These are phyloP conservation scores for Echinosophora koreensis DNA, from an alignment of 306 rosid species.

Conservation along the genomic window DNA sequence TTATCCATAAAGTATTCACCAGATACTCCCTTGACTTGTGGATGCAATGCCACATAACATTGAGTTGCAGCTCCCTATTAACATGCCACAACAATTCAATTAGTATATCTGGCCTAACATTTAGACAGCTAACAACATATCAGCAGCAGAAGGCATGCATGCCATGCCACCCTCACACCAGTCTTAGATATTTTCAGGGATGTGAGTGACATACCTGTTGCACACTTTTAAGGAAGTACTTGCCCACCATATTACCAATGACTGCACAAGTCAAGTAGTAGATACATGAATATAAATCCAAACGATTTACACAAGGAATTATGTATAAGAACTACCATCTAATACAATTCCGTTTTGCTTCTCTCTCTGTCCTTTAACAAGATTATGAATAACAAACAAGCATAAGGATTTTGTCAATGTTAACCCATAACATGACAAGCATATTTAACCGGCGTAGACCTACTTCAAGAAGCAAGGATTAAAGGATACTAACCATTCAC, in stretches of 20 bases:
- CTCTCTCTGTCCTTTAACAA: slow-evolving; percentile 7
- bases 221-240: slow-evolving; percentile 64
- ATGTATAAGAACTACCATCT: slow-evolving; percentile 21
- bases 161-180: background rate
- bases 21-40: slow-evolving; percentile 67
- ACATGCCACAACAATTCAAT: slow-evolving; percentile 43
- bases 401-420: slow-evolving; percentile 23
- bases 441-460: slow-evolving; percentile 18
- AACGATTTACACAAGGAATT: slow-evolving; percentile 4
- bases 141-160: slow-evolving; percentile 32
- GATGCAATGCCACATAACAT: slow-evolving; percentile 82
- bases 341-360: slow-evolving; percentile 21
- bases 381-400: slow-evolving; percentile 13
- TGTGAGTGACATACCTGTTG: slow-evolving; percentile 61
- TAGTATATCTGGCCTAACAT: slow-evolving; percentile 24
- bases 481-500: slow-evolving; percentile 59
- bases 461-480: slow-evolving; percentile 12
- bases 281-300: slow-evolving; percentile 32
- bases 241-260: slow-evolving; percentile 55
- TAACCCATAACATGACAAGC: slow-evolving; percentile 13
- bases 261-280: slow-evolving; percentile 58
- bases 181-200: slow-evolving; percentile 5
- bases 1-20: slow-evolving; percentile 72
- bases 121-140: slow-evolving; percentile 3
- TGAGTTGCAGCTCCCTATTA: slow-evolving; percentile 90